Evolutionary conservation across 192 early-diverging fungal species (phyloP).

Genomic region (Jimgerdemannia lactiflua): DNA sequence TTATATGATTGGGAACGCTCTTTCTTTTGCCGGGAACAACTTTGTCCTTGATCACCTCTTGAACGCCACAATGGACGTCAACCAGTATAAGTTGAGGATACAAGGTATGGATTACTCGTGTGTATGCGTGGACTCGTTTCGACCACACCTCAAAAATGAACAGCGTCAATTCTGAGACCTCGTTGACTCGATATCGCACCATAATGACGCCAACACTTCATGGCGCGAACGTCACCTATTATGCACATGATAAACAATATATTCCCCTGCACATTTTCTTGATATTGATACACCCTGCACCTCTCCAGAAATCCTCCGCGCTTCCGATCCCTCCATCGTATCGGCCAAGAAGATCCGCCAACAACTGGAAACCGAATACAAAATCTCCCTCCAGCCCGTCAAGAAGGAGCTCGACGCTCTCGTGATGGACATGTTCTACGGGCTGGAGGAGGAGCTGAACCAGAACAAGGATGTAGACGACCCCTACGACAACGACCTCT

Average conservation of each 20-base stretch:
- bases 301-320: conserved; percentile 6
- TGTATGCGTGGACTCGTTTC: not conserved
- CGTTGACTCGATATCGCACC: not conserved
- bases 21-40: too few species aligned
- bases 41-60: too few species aligned
- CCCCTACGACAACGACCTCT: conserved; percentile 7
- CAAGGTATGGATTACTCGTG: not conserved
- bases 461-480: conserved; percentile 5
- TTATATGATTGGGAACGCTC: too few species aligned
- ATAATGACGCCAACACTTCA: too few species aligned
- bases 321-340: conserved; percentile 32
- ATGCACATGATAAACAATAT: too few species aligned
- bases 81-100: not conserved
- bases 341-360: conserved; percentile 32
- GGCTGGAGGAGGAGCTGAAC: conserved; percentile 17
- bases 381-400: conserved; percentile 15
- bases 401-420: conserved; percentile 33
- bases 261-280: not conserved
- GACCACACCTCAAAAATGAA: not conserved
- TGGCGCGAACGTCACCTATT: too few species aligned
- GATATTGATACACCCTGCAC: not conserved
- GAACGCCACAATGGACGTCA: not conserved
- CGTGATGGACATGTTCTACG: conserved; percentile 34
- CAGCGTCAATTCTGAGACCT: not conserved
- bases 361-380: conserved; percentile 25